Percentiles rank a stretch among this genome's conserved stretches.
Evolutionary conservation across 2,329 filamentous ascomycete species (phyloP).

Genomic region (Pseudogymnoascus sp.): DNA sequence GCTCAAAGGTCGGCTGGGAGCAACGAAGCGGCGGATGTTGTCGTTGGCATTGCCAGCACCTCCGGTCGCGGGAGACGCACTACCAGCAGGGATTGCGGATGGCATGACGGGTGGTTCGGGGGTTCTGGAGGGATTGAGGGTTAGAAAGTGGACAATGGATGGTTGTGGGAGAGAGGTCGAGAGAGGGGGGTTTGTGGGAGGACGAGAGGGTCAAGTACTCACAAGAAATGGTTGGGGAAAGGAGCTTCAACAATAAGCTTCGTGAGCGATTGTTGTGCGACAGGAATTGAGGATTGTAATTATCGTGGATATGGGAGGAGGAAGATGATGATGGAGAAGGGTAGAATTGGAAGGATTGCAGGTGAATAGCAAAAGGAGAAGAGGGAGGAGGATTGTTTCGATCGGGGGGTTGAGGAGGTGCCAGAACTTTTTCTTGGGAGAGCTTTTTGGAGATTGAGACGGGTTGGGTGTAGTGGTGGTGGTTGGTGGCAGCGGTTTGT

Average conservation of each 20-base stretch:
- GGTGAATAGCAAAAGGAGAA: not conserved
- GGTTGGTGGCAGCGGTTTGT: not conserved
- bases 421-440: constrained; percentile 1
- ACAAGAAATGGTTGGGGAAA: constrained; percentile 4
- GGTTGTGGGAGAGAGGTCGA: not conserved
- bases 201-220: not conserved
- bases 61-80: constrained; percentile 42
- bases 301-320: not conserved
- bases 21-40: constrained; percentile 94
- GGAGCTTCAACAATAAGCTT: constrained; percentile 3
- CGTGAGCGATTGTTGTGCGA: not conserved
- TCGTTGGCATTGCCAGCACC: constrained; percentile 62
- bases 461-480: not conserved
- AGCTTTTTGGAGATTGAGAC: not conserved
- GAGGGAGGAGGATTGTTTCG: not conserved
- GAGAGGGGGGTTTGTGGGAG: not conserved
- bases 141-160: constrained; percentile 9
- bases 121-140: constrained; percentile 13
- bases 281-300: constrained; percentile 2
- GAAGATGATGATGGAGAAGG: not conserved
- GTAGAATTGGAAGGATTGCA: not conserved
- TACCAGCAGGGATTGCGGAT: constrained; percentile 36
- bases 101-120: constrained; percentile 24
- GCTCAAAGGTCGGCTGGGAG: constrained; percentile 85
- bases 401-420: not conserved